Base-by-base conservation (phyloP, 352 stramenopile species). In the Pythium pyrilobum region DNA sequence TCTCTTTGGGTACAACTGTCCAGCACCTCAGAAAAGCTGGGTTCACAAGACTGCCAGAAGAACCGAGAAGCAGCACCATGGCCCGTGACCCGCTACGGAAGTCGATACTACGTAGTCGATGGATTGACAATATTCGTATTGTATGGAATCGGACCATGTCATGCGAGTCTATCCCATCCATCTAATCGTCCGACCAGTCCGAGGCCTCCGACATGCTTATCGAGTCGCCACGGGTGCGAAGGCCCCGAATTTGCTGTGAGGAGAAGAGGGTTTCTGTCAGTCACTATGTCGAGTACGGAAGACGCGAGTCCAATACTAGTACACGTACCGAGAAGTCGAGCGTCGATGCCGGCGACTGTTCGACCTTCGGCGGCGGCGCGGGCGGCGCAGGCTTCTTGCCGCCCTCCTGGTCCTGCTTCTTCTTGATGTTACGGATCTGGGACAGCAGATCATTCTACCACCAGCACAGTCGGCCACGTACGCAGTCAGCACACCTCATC, bases 121-220 rank as follows among this genome's bases (percentile, higher is more conserved):
- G n/a, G n/a, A n/a, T n/a, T n/a, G n/a, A 28, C 33, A 34, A 31
- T 36, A 20, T 37, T 23, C 8, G 2, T 4, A 41, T 21, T 25
- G 23, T 29, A n/a, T n/a, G n/a, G n/a, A n/a, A n/a, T n/a, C n/a
- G n/a, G n/a, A n/a, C n/a, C n/a, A n/a, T n/a, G n/a, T n/a, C n/a
- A n/a, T n/a, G n/a, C n/a, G n/a, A n/a, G n/a, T n/a, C n/a, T n/a
- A n/a, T n/a, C n/a, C n/a, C 37, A 18, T 10, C 7, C 18, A 34
- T n/a, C 38, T 62, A 91, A 12, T 94, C 76, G 43, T 95, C 84
- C 20, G 84, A 95, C 84, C 84, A 95, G 54, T 95, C 84, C 4
- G 84, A 95, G 7, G 80, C 78, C 58, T 91, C 80, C 13, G 81
- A 92, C 72, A 95, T 75, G 41, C 77, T 89, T 44, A 95, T 49